phyloP scores from a whole-genome alignment of 176 grass and related monocot genomes.

The Neostapfia colusana region DNA sequence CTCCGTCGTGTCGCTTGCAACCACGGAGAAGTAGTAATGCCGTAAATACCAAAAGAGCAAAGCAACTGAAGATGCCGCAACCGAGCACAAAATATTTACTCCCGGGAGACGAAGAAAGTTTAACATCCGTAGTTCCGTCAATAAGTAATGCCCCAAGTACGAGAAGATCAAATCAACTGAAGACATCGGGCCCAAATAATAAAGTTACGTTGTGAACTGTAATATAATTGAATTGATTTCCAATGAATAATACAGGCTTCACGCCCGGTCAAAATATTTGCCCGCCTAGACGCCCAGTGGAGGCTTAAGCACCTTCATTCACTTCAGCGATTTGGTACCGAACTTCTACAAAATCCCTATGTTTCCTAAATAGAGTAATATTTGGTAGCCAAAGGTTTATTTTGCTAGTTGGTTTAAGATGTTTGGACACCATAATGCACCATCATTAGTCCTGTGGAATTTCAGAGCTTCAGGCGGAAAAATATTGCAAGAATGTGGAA shows the following conservation, averaged over 20 bases:
- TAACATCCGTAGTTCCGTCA: background rate
- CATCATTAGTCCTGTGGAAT: slow-evolving; percentile 49
- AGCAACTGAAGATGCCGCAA: too few species aligned
- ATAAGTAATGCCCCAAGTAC: background rate
- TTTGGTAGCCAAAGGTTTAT: slow-evolving; percentile 39
- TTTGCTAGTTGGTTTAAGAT: slow-evolving; percentile 34
- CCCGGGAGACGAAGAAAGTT: background rate
- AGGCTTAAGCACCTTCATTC: slow-evolving; percentile 3
- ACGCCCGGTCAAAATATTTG: slow-evolving; percentile 46
- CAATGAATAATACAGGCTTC: slow-evolving; percentile 27
- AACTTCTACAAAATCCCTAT: slow-evolving; percentile 43
- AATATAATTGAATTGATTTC: slow-evolving; percentile 27
- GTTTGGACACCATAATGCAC: slow-evolving; percentile 29
- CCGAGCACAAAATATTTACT: too few species aligned
- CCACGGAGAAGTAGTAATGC: too few species aligned
- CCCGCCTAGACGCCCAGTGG: background rate
- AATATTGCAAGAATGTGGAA: slow-evolving; percentile 37
- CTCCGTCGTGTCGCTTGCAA: too few species aligned
- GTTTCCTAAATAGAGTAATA: slow-evolving; percentile 47
- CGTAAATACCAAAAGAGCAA: too few species aligned
- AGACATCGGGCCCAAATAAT: background rate
- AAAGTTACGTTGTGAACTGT: background rate
- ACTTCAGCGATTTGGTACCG: background rate
- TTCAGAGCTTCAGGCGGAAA: slow-evolving; percentile 51
- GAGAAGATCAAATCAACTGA: slow-evolving; percentile 22